Evolutionary conservation across 2,329 filamentous ascomycete species (phyloP).

Genomic region (Cryphonectria carpinicola): DNA sequence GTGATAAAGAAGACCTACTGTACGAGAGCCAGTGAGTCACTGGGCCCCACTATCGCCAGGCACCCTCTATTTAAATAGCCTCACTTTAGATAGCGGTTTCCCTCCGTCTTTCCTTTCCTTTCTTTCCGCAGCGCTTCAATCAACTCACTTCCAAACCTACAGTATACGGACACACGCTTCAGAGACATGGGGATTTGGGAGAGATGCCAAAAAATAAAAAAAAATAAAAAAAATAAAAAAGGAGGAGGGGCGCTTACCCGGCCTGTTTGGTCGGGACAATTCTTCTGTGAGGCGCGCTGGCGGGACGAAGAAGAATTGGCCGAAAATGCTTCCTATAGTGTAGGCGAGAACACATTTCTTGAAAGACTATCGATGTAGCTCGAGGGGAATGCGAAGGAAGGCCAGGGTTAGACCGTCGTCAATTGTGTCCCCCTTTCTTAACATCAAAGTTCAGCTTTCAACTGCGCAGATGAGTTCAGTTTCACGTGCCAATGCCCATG

Average conservation of each 20-base stretch:
- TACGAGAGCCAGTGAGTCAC: too few species aligned
- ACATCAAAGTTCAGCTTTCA: neutral
- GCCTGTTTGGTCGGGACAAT: conserved; percentile 34
- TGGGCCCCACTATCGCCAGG: too few species aligned
- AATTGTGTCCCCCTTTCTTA: neutral
- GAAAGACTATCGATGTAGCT: neutral
- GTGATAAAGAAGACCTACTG: conserved; percentile 46
- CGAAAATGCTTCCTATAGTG: conserved; percentile 34
- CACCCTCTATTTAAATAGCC: too few species aligned
- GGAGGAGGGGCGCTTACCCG: conserved; percentile 23
- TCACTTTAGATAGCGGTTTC: too few species aligned
- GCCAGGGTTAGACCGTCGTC: neutral
- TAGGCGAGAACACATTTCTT: neutral
- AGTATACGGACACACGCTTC: neutral
- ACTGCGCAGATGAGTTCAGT: too few species aligned
- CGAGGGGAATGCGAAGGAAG: neutral
- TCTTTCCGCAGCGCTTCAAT: too few species aligned
- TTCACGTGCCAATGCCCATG: neutral
- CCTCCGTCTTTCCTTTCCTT: too few species aligned
- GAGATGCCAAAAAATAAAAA: too few species aligned
- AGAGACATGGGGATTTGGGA: neutral
- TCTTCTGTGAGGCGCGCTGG: conserved; percentile 32
- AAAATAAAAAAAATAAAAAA: too few species aligned
- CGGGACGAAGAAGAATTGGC: conserved; percentile 33
- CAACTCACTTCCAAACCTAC: neutral